phyloP scores from a whole-genome alignment of 805 yeast species.

The Yamadazyma scolyti region DNA sequence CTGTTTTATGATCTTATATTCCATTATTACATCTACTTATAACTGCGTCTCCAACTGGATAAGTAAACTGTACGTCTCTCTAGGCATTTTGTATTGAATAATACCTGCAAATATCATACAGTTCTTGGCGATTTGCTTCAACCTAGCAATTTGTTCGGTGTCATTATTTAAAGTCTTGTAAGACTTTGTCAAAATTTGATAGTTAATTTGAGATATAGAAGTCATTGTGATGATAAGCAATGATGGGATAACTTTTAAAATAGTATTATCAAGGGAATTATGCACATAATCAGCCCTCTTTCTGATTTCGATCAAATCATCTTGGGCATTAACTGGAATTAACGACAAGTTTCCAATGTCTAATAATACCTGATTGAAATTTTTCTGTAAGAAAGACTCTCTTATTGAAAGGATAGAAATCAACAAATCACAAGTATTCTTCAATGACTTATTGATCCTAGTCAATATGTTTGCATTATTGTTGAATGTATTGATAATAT shows the following conservation, averaged over 20 bases:
- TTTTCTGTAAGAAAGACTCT: slow-evolving; percentile 48
- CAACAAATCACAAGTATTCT: slow-evolving; percentile 62
- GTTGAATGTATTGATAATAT: slow-evolving; percentile 42
- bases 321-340: slow-evolving; percentile 51
- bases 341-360: slow-evolving; percentile 58
- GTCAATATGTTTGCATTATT: slow-evolving; percentile 58
- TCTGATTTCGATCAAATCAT: slow-evolving; percentile 57
- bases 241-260: slow-evolving; percentile 77
- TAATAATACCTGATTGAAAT: slow-evolving; percentile 57
- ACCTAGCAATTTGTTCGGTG: slow-evolving; percentile 47
- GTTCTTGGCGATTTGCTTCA: slow-evolving; percentile 66
- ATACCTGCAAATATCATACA: slow-evolving; percentile 95
- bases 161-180: slow-evolving; percentile 46
- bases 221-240: slow-evolving; percentile 79
- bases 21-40: no score
- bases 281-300: slow-evolving; percentile 59
- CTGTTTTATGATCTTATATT: no score
- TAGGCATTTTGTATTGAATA: slow-evolving; percentile 89
- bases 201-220: slow-evolving; percentile 58
- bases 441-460: slow-evolving; percentile 50
- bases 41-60: slow-evolving; percentile 54
- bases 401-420: slow-evolving; percentile 68
- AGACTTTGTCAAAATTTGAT: slow-evolving; percentile 37
- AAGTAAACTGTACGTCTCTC: slow-evolving; percentile 71
- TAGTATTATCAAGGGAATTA: slow-evolving; percentile 61